Percentiles rank a stretch among this genome's conserved stretches.
phyloP scores from a whole-genome alignment of 1,284 basidiomycete genomes.

The Peniophora sp. region DNA sequence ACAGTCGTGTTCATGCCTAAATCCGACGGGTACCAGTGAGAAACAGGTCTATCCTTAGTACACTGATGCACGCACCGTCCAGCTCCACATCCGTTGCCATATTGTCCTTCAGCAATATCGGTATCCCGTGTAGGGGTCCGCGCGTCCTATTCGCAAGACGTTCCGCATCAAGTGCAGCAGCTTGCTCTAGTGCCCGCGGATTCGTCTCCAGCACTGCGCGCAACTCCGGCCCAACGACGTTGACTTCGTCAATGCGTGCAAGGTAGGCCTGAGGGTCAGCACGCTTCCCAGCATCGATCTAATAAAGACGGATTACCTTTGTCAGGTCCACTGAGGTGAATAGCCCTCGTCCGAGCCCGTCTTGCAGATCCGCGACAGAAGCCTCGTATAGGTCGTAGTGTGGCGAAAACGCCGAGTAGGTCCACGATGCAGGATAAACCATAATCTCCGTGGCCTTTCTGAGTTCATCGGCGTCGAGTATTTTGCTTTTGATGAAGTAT shows the following conservation, averaged over 20 bases:
- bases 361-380: slow-evolving; percentile 30
- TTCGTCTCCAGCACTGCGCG: slow-evolving; percentile 61
- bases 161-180: slow-evolving; percentile 46
- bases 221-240: slow-evolving; percentile 48
- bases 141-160: slow-evolving; percentile 36
- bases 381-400: slow-evolving; percentile 32
- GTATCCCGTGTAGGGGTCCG: slow-evolving; percentile 59
- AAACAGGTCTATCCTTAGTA: neutral
- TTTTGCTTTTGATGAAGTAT: too few species aligned
- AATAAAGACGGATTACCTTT: slow-evolving; percentile 20
- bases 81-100: slow-evolving; percentile 36
- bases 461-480: too few species aligned
- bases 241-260: slow-evolving; percentile 64
- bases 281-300: neutral
- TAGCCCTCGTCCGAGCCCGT: slow-evolving; percentile 23
- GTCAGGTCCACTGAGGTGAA: slow-evolving; percentile 37
- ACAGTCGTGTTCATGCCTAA: slow-evolving; percentile 62
- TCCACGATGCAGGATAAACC: too few species aligned
- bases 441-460: too few species aligned
- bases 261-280: slow-evolving; percentile 50
- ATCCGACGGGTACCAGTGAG: neutral
- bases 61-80: slow-evolving; percentile 18
- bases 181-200: slow-evolving; percentile 46
- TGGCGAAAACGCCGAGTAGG: too few species aligned
- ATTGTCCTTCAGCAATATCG: slow-evolving; percentile 66